These are phyloP conservation scores for Dicorynia guianensis DNA, from an alignment of 306 rosid species.

Conservation along the genomic window DNA sequence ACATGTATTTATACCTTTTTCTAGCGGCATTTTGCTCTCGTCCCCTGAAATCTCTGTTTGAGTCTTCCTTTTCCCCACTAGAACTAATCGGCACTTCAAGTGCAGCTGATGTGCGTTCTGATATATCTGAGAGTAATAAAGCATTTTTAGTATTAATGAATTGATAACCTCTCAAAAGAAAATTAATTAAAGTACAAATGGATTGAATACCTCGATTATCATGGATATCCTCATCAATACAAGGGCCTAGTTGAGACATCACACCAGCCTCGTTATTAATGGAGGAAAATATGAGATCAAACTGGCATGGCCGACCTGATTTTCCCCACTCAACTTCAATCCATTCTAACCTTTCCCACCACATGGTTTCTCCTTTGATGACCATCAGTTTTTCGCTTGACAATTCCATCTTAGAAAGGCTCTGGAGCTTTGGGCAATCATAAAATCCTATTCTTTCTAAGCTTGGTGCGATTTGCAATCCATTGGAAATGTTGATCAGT, in stretches of 20 bases:
- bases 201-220: neutral
- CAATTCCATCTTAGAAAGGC: neutral
- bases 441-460: slow-evolving; percentile 15
- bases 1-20: too few species aligned
- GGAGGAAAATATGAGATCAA: neutral
- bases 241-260: neutral
- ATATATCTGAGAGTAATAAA: too few species aligned
- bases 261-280: neutral
- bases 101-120: too few species aligned
- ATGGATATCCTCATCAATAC: neutral
- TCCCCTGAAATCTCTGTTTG: too few species aligned
- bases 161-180: too few species aligned
- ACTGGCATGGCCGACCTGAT: neutral
- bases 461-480: neutral
- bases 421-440: slow-evolving; percentile 17
- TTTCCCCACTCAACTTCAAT: neutral
- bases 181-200: too few species aligned
- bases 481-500: slow-evolving; percentile 24
- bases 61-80: too few species aligned
- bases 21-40: too few species aligned
- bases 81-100: too few species aligned
- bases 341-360: slow-evolving; percentile 24
- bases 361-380: slow-evolving; percentile 16
- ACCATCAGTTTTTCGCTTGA: neutral
- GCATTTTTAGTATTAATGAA: too few species aligned